These are phyloP conservation scores for Rachicladosporium sp. DNA, from an alignment of 2,329 filamentous ascomycete genomes.

Conservation along the genomic window DNA sequence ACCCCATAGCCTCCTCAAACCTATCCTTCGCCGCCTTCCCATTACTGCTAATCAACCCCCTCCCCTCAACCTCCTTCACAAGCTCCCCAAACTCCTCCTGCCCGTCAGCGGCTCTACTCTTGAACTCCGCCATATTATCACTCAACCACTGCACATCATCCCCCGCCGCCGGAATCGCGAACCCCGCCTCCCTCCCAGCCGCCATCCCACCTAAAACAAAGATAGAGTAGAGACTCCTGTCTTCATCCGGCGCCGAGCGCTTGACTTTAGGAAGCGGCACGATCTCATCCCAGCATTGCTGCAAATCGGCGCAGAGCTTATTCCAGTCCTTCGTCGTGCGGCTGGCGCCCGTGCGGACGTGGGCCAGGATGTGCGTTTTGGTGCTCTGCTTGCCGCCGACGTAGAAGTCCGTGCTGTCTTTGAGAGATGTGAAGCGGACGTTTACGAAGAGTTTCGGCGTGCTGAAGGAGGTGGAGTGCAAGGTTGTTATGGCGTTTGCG, in stretches of 20 bases:
- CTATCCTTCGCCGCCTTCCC: constrained; percentile 8
- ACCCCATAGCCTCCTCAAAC: constrained; percentile 19
- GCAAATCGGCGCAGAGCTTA: constrained; percentile 13
- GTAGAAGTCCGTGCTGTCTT: constrained; percentile 15
- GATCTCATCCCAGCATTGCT: constrained; percentile 19
- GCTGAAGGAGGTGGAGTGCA: constrained; percentile 31
- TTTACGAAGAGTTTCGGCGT: constrained; percentile 34
- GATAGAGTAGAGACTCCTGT: constrained; percentile 13
- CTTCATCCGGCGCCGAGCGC: constrained; percentile 8
- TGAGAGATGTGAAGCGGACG: constrained; percentile 26
- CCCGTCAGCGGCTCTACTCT: constrained; percentile 21
- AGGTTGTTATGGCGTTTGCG: constrained; percentile 28
- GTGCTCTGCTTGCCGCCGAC: constrained; percentile 24
- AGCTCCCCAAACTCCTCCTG: constrained; percentile 23
- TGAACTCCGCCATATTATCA: constrained; percentile 22
- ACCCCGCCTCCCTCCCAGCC: constrained; percentile 22
- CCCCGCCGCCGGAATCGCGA: constrained; percentile 19
- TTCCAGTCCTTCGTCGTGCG: constrained; percentile 22
- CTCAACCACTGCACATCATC: constrained; percentile 22
- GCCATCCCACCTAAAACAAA: constrained; percentile 19
- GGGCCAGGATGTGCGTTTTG: constrained; percentile 23
- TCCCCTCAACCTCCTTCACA: constrained; percentile 20
- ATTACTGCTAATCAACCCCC: constrained; percentile 15
- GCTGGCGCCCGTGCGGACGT: constrained; percentile 23
- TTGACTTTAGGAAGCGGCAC: constrained; percentile 14